Base-by-base conservation (phyloP, 2,329 filamentous ascomycete genomes). In the Zasmidium angulare region DNA sequence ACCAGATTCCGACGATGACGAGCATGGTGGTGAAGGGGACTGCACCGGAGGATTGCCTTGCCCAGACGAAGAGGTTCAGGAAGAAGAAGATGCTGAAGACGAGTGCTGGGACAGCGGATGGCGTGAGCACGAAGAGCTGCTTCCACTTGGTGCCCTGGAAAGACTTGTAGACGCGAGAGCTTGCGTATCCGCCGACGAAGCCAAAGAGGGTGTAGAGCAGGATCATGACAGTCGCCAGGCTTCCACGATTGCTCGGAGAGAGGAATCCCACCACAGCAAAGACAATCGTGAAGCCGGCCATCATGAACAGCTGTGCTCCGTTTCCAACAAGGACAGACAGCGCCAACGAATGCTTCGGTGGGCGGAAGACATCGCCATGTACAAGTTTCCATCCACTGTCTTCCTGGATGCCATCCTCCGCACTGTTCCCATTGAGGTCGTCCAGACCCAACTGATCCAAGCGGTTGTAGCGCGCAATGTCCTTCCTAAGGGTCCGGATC, bases 361-460 rank as follows among this genome's bases (percentile, higher is more conserved):
- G 87, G 58, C 95, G 89, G 83, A 99, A 99, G 29, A 98, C 93
- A 74, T 99, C 95, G 55, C 95, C 95, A 70, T 99, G 95, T 0
- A 99, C 93, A 50, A 99, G 80, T 78, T 99, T 99, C 95, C 95
- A 99, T 62, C 95, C 95, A 10, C 93, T 97, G 75, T 99, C 95
- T 72, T 99, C 95, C 75, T 96, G 93, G 0, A 98, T 90, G 31
- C 93, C 93, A 70, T 98, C 93, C 66, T 97, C 93, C 4, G 92
- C 81, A 10, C 79, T 78, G 43, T 86, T 89, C 46, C 90, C 90
- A 46, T 89, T 89, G 36, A 98, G 82, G 72, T 98, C 93, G 61
- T 97, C 93, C 31, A 98, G 82, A 67, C 89, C 91, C 76, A 96
- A 90, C 72, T 91, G 87, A 70, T 99, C 93, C 43, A 99, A 83